Evolutionary conservation across 2,329 filamentous ascomycete species (phyloP), one percentile per base, ranked within the genome.

Genomic region (Xylariaceae sp.): DNA sequence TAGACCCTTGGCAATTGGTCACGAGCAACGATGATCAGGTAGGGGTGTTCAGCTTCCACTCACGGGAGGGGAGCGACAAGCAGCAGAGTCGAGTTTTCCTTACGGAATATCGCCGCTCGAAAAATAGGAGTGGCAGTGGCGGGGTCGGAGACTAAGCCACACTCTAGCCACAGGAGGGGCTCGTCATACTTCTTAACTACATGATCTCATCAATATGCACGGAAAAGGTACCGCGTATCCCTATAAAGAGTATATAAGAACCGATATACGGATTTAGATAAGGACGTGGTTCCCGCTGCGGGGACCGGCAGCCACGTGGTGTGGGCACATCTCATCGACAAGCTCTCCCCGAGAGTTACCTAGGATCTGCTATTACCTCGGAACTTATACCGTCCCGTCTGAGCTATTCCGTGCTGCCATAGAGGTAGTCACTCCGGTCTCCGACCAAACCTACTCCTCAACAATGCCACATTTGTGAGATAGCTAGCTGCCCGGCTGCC

Each of bases 401-500:
- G 17, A 11, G 41, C 41, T 15, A 45, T 45, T 13, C n/a, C 41
- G 11, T 13, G 37, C 41, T 45, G 11, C 41, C 41, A 45, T 17
- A 13, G 13, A 6, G 41, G 10, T 45, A 45, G 5, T 10, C 13
- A 41, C 49, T 34, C 15, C 10, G 48, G 48, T 51, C 23, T n/a
- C n/a, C 9, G 10, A 51, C 23, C 49, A 15, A 51, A 35, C 34
- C 18, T 10, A 15, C 39, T 13, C n/a, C 18, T 13, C 17, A 59
- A 65, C 61, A 54, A 69, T 66, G 66, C 60, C 48, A 51, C 57
- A 50, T 52, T 61, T 47, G 47, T 53, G 8, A 56, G 60, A 55
- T 68, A 67, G 64, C 61, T 59, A 49, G 63, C 65, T 68, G 57
- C 48, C 48, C 59, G 61, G 50, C 53, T 51, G 59, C 39, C 34